These are phyloP conservation scores for Naumovozyma castellii DNA, from an alignment of 805 yeast genomes.

Conservation along the genomic window DNA sequence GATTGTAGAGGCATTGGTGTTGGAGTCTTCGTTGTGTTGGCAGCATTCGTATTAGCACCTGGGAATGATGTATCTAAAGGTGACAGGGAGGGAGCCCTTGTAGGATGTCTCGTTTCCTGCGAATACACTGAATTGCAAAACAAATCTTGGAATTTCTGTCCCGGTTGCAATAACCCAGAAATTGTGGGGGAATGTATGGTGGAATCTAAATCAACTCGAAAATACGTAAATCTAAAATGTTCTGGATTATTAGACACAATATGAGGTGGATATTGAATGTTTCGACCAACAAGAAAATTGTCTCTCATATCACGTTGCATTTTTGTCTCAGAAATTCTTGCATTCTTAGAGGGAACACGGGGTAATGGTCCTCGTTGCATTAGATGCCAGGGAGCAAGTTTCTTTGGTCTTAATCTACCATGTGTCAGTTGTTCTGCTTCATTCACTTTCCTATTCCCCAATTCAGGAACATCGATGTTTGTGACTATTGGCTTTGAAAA, in stretches of 20 bases:
- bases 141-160: conserved; percentile 50
- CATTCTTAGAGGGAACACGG: conserved; percentile 4
- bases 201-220: conserved; percentile 80
- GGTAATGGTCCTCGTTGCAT: conserved; percentile 13
- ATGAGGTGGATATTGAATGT: conserved; percentile 36
- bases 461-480: conserved; percentile 35
- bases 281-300: conserved; percentile 24
- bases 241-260: conserved; percentile 39
- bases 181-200: conserved; percentile 85
- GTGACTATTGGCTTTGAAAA: conserved; percentile 36
- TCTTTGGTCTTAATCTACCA: conserved; percentile 68
- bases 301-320: conserved; percentile 12
- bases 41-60: background rate
- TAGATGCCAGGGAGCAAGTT: conserved; percentile 65
- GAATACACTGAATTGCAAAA: conserved; percentile 41
- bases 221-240: conserved; percentile 77
- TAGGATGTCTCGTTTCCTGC: conserved; percentile 2
- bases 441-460: conserved; percentile 38
- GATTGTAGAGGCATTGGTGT: background rate
- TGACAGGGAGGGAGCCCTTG: conserved; percentile 5
- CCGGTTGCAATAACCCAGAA: conserved; percentile 65
- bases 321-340: conserved; percentile 7
- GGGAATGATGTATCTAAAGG: conserved; percentile 3
- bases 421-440: conserved; percentile 43
- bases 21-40: background rate